Base-by-base conservation (phyloP, 257 asterid genomes). In the Jaltomata sinuosa region DNA sequence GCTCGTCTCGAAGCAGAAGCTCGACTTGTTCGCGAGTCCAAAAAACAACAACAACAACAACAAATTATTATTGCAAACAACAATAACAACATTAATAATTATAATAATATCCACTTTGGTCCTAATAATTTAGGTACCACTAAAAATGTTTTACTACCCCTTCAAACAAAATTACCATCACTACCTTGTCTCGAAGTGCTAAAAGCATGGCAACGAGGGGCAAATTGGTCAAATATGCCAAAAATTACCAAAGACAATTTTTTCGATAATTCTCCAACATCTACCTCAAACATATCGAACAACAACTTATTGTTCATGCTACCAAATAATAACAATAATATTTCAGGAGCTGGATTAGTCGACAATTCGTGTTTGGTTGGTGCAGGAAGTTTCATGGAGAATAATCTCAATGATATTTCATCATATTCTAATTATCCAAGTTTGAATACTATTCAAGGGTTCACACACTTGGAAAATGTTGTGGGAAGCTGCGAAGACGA, bases 1-100 rank as follows among this genome's bases (percentile, higher is more conserved):
- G 59, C 81, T 15, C 81, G 81, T 25, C 40, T 47, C 3, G 81
- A 76, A 76, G 81, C 81, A 25, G 81, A 76, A 76, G 81, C 81
- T 45, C 12, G 81, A 1, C 61, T 76, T 25, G 81, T 47, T 76
- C 61, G 81, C 3, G 81, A 76, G 10, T 76, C 81, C 25, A 76
- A 25, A 19, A 47, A 47, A 45, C 81, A 65, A 31, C 45, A 32
- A 29, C 72, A 29, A 31, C 72, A 65, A 67, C 27, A 67, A 67
- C n/a, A n/a, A n/a, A n/a, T n/a, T n/a, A 18, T 32, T 67, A 67
- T 67, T 67, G 18, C 3, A 15, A 67, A 1, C 50, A 67, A 9
- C 2, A 69, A 38, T 11, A 68, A 68, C 4, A 69, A 36, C 31
- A 38, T 21, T 38, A 21, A 34, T 69, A 38, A 67, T 67, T 32